Conservation (phyloP, 345 rosid genomes). For the Pistacia integerrima region DNA sequence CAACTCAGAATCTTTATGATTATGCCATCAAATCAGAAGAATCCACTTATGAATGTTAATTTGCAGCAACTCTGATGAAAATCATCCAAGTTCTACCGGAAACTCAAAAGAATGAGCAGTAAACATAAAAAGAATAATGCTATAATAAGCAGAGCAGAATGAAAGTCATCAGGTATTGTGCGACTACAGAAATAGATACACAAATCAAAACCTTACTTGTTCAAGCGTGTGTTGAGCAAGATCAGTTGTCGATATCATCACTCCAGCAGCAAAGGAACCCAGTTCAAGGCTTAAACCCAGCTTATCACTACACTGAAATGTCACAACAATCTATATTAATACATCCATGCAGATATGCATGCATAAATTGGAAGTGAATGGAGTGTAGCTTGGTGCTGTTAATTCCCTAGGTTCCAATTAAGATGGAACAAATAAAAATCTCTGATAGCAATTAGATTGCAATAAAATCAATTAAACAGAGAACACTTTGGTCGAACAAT, state of each 20-base stretch:
- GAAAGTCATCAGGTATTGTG: slow-evolving; percentile 9
- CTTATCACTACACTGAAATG: slow-evolving; percentile 96
- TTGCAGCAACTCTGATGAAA: neutral
- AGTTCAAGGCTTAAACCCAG: slow-evolving; percentile 94
- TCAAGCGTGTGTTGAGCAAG: slow-evolving; percentile 94
- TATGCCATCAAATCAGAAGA: neutral
- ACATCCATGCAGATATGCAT: neutral
- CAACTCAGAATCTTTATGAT: neutral
- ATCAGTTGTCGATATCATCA: slow-evolving; percentile 98
- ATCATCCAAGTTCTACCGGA: neutral
- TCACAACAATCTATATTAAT: slow-evolving; percentile 17
- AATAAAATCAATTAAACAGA: slow-evolving; percentile 1
- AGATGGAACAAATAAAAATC: neutral
- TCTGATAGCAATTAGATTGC: neutral
- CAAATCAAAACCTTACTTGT: slow-evolving; percentile 58
- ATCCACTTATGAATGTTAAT: neutral
- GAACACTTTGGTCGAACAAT: neutral
- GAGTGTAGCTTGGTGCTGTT: neutral
- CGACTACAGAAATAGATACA: slow-evolving; percentile 11
- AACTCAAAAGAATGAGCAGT: neutral
- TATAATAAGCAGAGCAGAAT: slow-evolving; percentile 14
- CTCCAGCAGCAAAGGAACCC: slow-evolving; percentile 99
- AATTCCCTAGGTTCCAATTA: neutral
- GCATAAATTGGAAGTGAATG: neutral
- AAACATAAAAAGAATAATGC: slow-evolving; percentile 10